Percentiles rank a stretch among this genome's conserved stretches.
phyloP scores from a whole-genome alignment of 2,329 filamentous ascomycete species.

The Neodidymelliopsis sp. region DNA sequence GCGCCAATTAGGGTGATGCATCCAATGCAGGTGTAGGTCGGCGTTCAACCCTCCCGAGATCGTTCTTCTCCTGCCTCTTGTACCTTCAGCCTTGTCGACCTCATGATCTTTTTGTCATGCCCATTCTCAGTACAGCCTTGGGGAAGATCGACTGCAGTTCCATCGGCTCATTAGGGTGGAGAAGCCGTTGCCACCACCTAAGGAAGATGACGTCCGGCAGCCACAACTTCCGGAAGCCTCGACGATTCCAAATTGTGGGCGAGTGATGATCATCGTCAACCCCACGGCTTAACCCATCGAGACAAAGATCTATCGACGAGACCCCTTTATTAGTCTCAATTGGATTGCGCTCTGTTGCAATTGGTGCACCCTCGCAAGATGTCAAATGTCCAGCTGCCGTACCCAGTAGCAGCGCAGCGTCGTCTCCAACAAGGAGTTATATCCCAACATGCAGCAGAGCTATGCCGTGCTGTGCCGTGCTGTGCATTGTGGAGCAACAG shows the following conservation, averaged over 20 bases:
- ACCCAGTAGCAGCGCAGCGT: slow-evolving; percentile 32
- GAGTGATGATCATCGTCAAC: background rate
- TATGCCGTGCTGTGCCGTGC: slow-evolving; percentile 11
- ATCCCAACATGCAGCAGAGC: slow-evolving; percentile 9
- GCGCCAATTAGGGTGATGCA: background rate
- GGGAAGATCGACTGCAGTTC: background rate
- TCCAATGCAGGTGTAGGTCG: background rate
- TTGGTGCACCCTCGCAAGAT: background rate
- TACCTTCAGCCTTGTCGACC: background rate
- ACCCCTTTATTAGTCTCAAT: slow-evolving; percentile 1
- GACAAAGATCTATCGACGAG: background rate
- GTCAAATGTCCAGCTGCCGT: slow-evolving; percentile 14
- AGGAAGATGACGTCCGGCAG: slow-evolving; percentile 2
- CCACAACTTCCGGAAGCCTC: background rate
- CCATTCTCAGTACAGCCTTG: background rate
- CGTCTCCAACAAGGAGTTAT: slow-evolving; percentile 15
- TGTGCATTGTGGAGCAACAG: no score
- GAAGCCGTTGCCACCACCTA: background rate
- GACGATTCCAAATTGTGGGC: slow-evolving; percentile 12
- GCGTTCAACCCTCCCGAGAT: slow-evolving; percentile 2
- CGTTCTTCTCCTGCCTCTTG: background rate
- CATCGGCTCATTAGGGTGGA: background rate
- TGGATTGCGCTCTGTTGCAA: background rate
- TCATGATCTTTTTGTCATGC: background rate
- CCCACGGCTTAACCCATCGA: background rate